These are phyloP conservation scores for Hymenoscyphus fructigenus DNA, from an alignment of 2,329 filamentous ascomycete genomes.

Conservation along the genomic window DNA sequence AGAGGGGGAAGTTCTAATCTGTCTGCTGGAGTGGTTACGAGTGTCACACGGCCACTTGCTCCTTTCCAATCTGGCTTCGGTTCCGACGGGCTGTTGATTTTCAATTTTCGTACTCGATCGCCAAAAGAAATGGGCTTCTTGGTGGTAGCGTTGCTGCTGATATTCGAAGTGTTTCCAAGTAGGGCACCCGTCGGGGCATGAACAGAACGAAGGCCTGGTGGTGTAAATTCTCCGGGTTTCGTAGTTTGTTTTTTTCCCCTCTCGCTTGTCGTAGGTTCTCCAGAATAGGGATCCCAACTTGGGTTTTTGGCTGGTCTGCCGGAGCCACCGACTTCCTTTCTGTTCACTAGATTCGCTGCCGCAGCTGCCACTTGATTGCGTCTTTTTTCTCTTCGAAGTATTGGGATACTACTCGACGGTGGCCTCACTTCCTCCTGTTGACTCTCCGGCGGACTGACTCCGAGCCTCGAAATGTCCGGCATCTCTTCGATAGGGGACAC, in stretches of 20 bases:
- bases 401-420: constrained; percentile 34
- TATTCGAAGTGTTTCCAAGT: constrained; percentile 28
- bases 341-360: constrained; percentile 27
- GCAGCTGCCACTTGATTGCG: constrained; percentile 31
- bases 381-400: constrained; percentile 34
- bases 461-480: constrained; percentile 29
- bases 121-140: constrained; percentile 42
- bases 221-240: constrained; percentile 51
- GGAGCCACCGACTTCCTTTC: constrained; percentile 28
- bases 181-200: constrained; percentile 21
- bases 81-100: constrained; percentile 31
- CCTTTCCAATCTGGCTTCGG: constrained; percentile 67
- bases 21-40: constrained; percentile 65
- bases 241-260: constrained; percentile 56
- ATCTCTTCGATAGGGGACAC: constrained; percentile 45
- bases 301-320: constrained; percentile 41
- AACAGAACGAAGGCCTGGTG: constrained; percentile 23
- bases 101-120: constrained; percentile 47
- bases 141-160: constrained; percentile 31
- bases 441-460: constrained; percentile 14
- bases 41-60: constrained; percentile 64
- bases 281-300: constrained; percentile 66
- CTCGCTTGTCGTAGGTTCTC: constrained; percentile 59
- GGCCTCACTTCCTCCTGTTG: constrained; percentile 20
- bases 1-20: constrained; percentile 56